Percentiles rank a stretch among this genome's conserved stretches.
These are phyloP conservation scores for Botrytis paeoniae DNA, from an alignment of 2,329 filamentous ascomycete species.

Conservation along the genomic window DNA sequence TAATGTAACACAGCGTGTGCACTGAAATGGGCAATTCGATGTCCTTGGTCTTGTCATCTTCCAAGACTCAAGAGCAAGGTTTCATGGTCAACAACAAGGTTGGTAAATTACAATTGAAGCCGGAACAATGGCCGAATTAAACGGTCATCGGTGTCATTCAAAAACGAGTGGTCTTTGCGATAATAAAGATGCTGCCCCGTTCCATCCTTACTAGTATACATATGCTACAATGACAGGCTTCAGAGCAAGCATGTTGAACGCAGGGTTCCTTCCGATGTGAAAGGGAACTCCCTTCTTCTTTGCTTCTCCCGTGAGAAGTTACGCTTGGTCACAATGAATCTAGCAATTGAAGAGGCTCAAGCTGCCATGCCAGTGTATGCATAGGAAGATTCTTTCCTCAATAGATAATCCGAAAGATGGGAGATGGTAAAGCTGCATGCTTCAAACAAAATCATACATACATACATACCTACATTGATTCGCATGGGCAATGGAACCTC, in stretches of 20 bases:
- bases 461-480: background rate
- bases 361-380: background rate
- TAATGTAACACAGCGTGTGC: background rate
- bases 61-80: conserved; percentile 4
- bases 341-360: conserved; percentile 5
- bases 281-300: conserved; percentile 14
- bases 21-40: background rate
- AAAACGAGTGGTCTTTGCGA: conserved; percentile 13
- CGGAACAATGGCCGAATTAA: conserved; percentile 3
- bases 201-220: conserved; percentile 22
- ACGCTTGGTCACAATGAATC: background rate
- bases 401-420: background rate
- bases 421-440: background rate
- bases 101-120: background rate
- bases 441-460: conserved; percentile 4
- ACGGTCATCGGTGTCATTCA: conserved; percentile 8
- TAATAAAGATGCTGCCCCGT: conserved; percentile 3
- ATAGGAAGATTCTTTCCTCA: background rate
- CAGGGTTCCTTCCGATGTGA: conserved; percentile 28
- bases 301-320: background rate
- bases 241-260: conserved; percentile 21
- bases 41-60: background rate
- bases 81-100: background rate
- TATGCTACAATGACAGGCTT: conserved; percentile 24
- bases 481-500: background rate